Conservation (phyloP, 2,329 filamentous ascomycete genomes). For the Exophiala spinifera region DNA sequence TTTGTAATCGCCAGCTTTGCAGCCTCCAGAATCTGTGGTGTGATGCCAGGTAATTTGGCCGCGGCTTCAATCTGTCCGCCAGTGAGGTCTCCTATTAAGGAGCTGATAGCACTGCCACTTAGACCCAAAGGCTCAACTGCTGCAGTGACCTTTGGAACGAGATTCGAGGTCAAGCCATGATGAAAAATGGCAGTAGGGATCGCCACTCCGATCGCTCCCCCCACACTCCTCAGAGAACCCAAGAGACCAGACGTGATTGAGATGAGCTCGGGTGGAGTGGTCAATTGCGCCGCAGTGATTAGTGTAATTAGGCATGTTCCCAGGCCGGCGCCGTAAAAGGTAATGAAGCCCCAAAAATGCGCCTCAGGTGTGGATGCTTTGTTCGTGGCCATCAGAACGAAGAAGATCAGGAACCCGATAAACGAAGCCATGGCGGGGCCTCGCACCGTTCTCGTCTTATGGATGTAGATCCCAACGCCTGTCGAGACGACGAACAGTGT, state of each 20-base stretch:
- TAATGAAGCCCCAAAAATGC: slow-evolving; percentile 19
- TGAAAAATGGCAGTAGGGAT: slow-evolving; percentile 17
- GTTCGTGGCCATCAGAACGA: slow-evolving; percentile 13
- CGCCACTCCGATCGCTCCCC: slow-evolving; percentile 17
- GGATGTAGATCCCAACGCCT: slow-evolving; percentile 4
- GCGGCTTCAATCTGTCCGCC: slow-evolving; percentile 1
- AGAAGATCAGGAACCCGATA: slow-evolving; percentile 5
- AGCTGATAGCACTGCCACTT: slow-evolving; percentile 1
- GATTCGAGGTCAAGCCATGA: slow-evolving; percentile 7
- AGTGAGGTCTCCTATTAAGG: slow-evolving; percentile 10
- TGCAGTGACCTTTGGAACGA: slow-evolving; percentile 13
- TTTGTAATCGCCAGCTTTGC: slow-evolving; percentile 9
- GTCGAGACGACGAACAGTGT: background rate
- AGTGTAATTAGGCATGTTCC: slow-evolving; percentile 17
- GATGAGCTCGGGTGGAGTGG: slow-evolving; percentile 17
- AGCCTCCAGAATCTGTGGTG: slow-evolving; percentile 9
- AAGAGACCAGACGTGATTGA: slow-evolving; percentile 18
- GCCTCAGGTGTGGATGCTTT: slow-evolving; percentile 3
- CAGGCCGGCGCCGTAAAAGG: slow-evolving; percentile 14
- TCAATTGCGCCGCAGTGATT: slow-evolving; percentile 17
- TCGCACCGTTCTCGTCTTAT: slow-evolving; percentile 4
- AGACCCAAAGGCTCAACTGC: slow-evolving; percentile 19
- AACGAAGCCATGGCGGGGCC: background rate
- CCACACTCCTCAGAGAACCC: slow-evolving; percentile 12
- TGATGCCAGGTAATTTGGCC: slow-evolving; percentile 11